Percentiles rank a stretch among this genome's conserved stretches.
Conservation (phyloP, 2,329 filamentous ascomycete genomes). For the Pyrenophora graminea region DNA sequence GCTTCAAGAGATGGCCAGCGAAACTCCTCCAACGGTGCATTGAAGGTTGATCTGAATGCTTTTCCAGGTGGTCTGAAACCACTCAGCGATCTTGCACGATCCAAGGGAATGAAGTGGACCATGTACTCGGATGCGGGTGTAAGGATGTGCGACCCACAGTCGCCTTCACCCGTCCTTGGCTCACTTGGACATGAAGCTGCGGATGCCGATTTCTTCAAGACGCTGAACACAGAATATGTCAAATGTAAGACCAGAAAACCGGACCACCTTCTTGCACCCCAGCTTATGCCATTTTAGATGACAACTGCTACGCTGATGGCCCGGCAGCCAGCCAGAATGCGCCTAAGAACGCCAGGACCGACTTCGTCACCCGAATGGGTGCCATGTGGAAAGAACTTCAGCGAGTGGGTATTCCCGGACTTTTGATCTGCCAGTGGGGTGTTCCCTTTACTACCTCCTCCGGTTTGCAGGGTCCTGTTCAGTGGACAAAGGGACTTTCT, state of each 20-base stretch:
- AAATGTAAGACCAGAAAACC: constrained; percentile 14
- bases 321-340: constrained; percentile 21
- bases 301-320: constrained; percentile 26
- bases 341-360: constrained; percentile 21
- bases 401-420: constrained; percentile 20
- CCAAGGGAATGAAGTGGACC: constrained; percentile 30
- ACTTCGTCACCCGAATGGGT: constrained; percentile 20
- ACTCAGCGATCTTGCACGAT: constrained; percentile 23
- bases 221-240: constrained; percentile 25
- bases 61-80: constrained; percentile 24
- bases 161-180: constrained; percentile 22
- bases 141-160: constrained; percentile 24
- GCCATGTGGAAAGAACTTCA: constrained; percentile 27
- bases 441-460: constrained; percentile 16
- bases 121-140: constrained; percentile 30
- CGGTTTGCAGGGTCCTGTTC: constrained; percentile 20
- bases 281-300: constrained; percentile 11
- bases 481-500: constrained; percentile 25
- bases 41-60: constrained; percentile 17
- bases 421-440: constrained; percentile 29
- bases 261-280: background rate
- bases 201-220: constrained; percentile 27
- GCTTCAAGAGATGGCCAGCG: constrained; percentile 22
- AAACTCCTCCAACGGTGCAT: constrained; percentile 20
- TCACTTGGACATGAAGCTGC: constrained; percentile 22